A percentile compares a stretch with the other conserved stretches of the same genome.
phyloP scores from a whole-genome alignment of 2,329 filamentous ascomycete genomes.

The Dactylonectria macrodidyma region DNA sequence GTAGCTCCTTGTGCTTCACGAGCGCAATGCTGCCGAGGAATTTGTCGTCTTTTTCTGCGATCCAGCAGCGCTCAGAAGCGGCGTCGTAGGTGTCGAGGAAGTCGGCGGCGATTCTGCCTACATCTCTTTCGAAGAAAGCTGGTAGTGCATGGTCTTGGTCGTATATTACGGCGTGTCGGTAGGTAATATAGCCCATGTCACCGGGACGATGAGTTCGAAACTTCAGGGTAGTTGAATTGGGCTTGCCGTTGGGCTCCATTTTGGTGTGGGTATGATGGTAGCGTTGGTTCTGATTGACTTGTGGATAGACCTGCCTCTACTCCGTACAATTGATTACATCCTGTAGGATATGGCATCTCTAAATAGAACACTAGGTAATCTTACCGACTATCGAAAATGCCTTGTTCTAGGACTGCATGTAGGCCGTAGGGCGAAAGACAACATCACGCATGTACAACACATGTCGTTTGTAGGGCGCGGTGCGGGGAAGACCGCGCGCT shows the following conservation, averaged over 20 bases:
- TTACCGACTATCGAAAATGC: neutral
- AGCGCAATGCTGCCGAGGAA: constrained; percentile 48
- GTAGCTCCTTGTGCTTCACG: constrained; percentile 31
- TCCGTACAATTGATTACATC: neutral
- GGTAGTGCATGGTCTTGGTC: constrained; percentile 38
- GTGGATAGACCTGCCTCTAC: neutral
- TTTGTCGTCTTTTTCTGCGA: constrained; percentile 41
- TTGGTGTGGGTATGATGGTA: neutral
- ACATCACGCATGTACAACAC: neutral
- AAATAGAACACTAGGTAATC: neutral
- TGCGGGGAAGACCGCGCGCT: neutral
- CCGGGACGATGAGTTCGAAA: constrained; percentile 10
- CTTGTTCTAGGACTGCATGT: neutral
- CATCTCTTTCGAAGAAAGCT: constrained; percentile 40
- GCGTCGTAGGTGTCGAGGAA: constrained; percentile 45
- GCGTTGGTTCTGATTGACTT: neutral
- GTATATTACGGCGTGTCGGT: constrained; percentile 45
- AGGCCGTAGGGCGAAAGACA: neutral
- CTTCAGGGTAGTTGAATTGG: neutral
- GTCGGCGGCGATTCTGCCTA: constrained; percentile 43
- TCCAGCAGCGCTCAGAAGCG: constrained; percentile 47
- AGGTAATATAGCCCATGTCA: constrained; percentile 44
- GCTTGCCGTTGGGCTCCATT: neutral
- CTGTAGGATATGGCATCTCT: neutral
- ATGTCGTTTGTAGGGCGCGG: neutral